Evolutionary conservation across 176 grass and related monocot genomes (phyloP).

Genomic region (Cenchrus purpureus): DNA sequence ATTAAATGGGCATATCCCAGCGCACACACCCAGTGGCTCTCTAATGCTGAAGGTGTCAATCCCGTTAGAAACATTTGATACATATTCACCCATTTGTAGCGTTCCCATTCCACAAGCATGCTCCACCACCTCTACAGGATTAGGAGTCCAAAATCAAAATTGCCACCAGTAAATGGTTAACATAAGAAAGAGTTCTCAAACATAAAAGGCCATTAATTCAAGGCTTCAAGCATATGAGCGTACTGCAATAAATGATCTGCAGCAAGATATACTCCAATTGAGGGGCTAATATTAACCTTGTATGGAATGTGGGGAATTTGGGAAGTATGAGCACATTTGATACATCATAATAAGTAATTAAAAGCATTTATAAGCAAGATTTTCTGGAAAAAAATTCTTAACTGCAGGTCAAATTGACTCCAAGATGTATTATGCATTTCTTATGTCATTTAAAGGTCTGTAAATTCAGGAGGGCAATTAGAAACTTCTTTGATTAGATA

Average conservation of each 20-base stretch:
- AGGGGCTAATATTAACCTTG: neutral
- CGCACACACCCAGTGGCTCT: slow-evolving; percentile 93
- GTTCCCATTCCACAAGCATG: slow-evolving; percentile 99
- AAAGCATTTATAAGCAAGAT: slow-evolving; percentile 8
- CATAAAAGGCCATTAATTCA: neutral
- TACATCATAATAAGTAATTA: neutral
- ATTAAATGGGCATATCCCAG: slow-evolving; percentile 97
- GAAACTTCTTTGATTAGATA: neutral
- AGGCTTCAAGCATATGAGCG: neutral
- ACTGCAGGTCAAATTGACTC: neutral
- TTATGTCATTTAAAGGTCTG: no score
- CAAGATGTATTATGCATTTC: neutral
- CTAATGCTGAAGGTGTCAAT: slow-evolving; percentile 96
- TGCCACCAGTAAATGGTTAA: neutral
- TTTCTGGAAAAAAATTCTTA: neutral
- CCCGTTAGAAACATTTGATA: slow-evolving; percentile 81
- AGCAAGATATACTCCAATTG: no score
- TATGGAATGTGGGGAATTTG: neutral
- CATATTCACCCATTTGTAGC: slow-evolving; percentile 92
- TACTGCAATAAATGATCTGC: neutral
- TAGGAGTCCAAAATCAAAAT: slow-evolving; percentile 40
- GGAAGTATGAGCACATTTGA: slow-evolving; percentile 3
- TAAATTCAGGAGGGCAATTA: neutral
- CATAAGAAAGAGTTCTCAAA: slow-evolving; percentile 11
- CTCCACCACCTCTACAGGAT: slow-evolving; percentile 87